These are phyloP conservation scores for Betula pendula DNA, from an alignment of 306 rosid species.

Conservation along the genomic window DNA sequence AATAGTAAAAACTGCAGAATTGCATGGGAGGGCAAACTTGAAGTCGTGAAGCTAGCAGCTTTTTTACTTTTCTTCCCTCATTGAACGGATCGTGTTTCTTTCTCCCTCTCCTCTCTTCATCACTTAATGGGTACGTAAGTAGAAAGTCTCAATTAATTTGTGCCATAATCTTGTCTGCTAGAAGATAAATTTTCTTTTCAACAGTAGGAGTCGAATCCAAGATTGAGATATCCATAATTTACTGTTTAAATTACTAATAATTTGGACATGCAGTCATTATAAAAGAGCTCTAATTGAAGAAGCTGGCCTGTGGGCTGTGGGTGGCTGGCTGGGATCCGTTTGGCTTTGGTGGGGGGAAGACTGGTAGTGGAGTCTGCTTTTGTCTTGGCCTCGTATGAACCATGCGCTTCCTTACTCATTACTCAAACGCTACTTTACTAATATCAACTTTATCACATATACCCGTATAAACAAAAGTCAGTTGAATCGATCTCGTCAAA, in stretches of 20 bases:
- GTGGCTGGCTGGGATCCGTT: no score
- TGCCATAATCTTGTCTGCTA: neutral
- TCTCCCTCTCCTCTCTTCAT: conserved; percentile 33
- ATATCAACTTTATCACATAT: neutral
- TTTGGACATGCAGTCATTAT: no score
- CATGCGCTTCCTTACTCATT: conserved; percentile 9
- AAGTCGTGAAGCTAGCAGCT: conserved; percentile 16
- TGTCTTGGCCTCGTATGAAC: neutral
- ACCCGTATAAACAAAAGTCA: neutral
- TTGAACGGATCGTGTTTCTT: conserved; percentile 54
- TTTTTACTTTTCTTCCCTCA: conserved; percentile 36
- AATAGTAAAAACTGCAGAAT: neutral
- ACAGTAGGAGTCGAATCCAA: no score
- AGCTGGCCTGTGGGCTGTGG: no score
- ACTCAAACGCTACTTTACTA: neutral
- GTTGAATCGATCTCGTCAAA: conserved; percentile 11
- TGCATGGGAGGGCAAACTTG: neutral
- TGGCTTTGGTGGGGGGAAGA: no score
- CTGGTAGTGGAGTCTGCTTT: conserved; percentile 3
- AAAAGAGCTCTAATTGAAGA: no score
- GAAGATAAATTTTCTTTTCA: neutral
- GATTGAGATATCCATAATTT: no score
- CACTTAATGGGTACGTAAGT: conserved; percentile 26
- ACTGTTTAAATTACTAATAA: no score
- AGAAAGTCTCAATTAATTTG: neutral